phyloP scores from a whole-genome alignment of 345 rosid species.

The Boechera stricta region DNA sequence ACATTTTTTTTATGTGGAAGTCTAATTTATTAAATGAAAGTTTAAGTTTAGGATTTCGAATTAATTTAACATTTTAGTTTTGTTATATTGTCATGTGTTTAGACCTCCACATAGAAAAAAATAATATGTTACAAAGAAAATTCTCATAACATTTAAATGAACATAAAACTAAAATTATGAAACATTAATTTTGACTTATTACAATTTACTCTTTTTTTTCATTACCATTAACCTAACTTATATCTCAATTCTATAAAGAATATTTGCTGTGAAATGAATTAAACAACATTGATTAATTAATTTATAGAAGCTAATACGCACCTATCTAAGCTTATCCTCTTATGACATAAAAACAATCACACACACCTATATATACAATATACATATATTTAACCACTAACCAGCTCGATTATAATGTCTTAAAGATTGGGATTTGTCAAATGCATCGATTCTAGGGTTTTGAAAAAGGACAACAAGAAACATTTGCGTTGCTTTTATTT shows the following conservation, averaged over 20 bases:
- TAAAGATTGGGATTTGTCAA: conserved; percentile 55
- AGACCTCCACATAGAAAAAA: not conserved
- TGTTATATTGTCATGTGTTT: not conserved
- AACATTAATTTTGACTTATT: not conserved
- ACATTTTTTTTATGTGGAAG: no score
- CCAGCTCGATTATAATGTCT: conserved; percentile 48
- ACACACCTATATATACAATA: not conserved
- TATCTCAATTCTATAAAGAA: not conserved
- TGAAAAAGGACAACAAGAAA: conserved; percentile 76
- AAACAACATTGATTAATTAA: not conserved
- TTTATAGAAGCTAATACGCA: conserved; percentile 22
- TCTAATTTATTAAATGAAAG: no score
- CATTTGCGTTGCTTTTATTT: conserved; percentile 46
- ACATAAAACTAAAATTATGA: not conserved
- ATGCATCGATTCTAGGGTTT: conserved; percentile 69
- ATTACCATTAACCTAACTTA: not conserved
- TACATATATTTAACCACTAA: conserved; percentile 36
- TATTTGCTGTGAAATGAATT: conserved; percentile 18
- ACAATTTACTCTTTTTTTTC: not conserved
- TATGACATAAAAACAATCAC: conserved; percentile 42
- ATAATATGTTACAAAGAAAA: not conserved
- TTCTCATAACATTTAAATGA: not conserved
- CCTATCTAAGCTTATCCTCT: conserved; percentile 56
- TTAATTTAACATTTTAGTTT: not conserved
- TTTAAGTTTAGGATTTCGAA: no score